A percentile compares a stretch with the other conserved stretches of the same genome.
phyloP scores from a whole-genome alignment of 1,139 yeast species.

The Hemisphaericaspora subhashii region DNA sequence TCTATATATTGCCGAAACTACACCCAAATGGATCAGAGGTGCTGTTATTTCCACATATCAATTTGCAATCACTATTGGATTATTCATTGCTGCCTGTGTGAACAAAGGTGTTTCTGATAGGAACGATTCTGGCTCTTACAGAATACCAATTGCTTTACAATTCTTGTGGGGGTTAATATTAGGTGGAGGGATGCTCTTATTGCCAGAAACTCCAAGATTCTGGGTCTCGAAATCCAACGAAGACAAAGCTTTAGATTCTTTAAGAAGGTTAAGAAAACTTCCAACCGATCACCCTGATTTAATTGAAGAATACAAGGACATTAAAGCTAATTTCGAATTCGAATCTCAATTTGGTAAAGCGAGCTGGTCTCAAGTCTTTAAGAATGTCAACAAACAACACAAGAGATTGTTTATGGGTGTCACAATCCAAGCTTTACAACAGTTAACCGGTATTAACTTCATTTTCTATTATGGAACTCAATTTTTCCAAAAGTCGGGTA shows the following conservation, averaged over 20 bases:
- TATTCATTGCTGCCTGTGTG: slow-evolving; percentile 64
- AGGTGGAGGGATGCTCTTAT: slow-evolving; percentile 52
- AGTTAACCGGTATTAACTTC: slow-evolving; percentile 74
- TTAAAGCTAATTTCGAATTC: slow-evolving; percentile 37
- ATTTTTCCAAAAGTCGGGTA: slow-evolving; percentile 59
- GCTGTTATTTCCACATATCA: slow-evolving; percentile 65
- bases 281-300: slow-evolving; percentile 42
- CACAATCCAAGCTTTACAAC: slow-evolving; percentile 53
- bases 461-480: slow-evolving; percentile 70
- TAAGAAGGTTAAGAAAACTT: slow-evolving; percentile 33
- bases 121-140: slow-evolving; percentile 57
- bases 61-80: slow-evolving; percentile 62
- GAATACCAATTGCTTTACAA: slow-evolving; percentile 62
- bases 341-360: slow-evolving; percentile 32
- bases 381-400: slow-evolving; percentile 33
- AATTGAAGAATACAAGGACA: slow-evolving; percentile 38
- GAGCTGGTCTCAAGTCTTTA: slow-evolving; percentile 36
- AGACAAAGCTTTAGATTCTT: slow-evolving; percentile 53
- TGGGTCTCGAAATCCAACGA: slow-evolving; percentile 53
- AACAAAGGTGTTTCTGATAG: slow-evolving; percentile 57
- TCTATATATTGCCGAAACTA: slow-evolving; percentile 63
- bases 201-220: slow-evolving; percentile 83
- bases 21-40: slow-evolving; percentile 73
- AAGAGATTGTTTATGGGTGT: slow-evolving; percentile 39
- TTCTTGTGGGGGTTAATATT: slow-evolving; percentile 42